Evolutionary conservation across 345 rosid genomes (phyloP).

Genomic region (Euphorbia peplus): DNA sequence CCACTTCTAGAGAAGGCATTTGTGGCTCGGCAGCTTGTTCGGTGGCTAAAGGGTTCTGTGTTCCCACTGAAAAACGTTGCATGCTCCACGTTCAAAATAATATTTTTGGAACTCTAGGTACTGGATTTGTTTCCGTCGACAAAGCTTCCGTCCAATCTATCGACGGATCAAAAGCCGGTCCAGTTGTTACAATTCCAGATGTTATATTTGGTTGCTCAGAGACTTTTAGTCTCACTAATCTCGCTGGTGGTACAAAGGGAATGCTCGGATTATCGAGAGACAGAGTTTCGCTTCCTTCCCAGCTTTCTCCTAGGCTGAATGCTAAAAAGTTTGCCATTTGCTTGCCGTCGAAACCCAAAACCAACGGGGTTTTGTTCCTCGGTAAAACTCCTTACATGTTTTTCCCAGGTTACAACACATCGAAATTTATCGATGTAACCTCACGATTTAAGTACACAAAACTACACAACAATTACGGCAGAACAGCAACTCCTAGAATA

Average conservation of each 20-base stretch:
- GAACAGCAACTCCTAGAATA: background rate
- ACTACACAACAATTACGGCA: conserved; percentile 2
- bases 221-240: background rate
- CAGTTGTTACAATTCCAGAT: conserved; percentile 5
- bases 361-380: conserved; percentile 16
- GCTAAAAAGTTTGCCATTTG: conserved; percentile 20
- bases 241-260: conserved; percentile 5
- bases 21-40: conserved; percentile 24
- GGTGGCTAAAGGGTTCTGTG: conserved; percentile 2
- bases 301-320: conserved; percentile 12
- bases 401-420: conserved; percentile 13
- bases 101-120: background rate
- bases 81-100: background rate
- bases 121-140: conserved; percentile 1
- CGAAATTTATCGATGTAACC: conserved; percentile 17
- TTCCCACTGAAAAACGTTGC: background rate
- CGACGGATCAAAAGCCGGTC: background rate
- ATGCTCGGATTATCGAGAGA: conserved; percentile 7
- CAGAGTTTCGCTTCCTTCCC: background rate
- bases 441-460: conserved; percentile 12
- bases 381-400: conserved; percentile 23
- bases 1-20: conserved; percentile 1
- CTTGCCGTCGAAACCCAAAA: conserved; percentile 16
- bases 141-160: conserved; percentile 6
- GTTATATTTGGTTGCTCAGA: conserved; percentile 13